Percentiles rank a stretch among this genome's conserved stretches.
Conservation (phyloP, 2,329 filamentous ascomycete species). For the Dothideomycetes sp. region DNA sequence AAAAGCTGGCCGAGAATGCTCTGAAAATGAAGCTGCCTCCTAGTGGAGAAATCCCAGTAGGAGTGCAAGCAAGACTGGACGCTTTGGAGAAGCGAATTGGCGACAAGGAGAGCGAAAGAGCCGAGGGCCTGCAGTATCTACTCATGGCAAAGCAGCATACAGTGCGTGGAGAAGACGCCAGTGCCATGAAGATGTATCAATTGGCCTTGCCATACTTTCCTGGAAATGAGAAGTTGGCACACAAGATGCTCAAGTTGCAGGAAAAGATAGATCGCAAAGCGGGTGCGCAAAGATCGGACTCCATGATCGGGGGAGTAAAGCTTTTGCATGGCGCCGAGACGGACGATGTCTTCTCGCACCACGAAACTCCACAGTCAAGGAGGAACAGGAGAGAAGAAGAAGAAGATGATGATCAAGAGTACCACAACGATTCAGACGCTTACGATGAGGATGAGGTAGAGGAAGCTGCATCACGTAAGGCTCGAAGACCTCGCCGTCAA, state of each 20-base stretch:
- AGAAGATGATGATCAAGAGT: conserved; percentile 9
- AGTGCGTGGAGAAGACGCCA: conserved; percentile 66
- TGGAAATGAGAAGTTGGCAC: conserved; percentile 61
- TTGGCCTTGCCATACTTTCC: conserved; percentile 78
- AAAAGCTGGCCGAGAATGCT: conserved; percentile 71
- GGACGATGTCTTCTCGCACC: too few relatives aligned
- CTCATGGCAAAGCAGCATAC: conserved; percentile 90
- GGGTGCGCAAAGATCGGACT: conserved; percentile 1
- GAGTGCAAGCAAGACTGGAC: conserved; percentile 70
- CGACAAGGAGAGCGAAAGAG: conserved; percentile 57
- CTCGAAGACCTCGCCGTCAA: conserved; percentile 5
- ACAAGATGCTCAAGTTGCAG: conserved; percentile 44
- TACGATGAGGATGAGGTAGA: conserved; percentile 8
- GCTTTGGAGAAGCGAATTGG: conserved; percentile 80
- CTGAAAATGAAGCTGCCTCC: conserved; percentile 43
- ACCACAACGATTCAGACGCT: conserved; percentile 6
- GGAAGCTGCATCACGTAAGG: conserved; percentile 1
- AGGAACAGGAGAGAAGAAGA: neutral
- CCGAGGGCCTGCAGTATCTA: conserved; percentile 73
- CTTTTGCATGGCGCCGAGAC: neutral
- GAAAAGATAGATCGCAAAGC: conserved; percentile 35
- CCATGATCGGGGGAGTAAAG: neutral
- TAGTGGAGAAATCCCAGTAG: conserved; percentile 51
- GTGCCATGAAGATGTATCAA: conserved; percentile 76
- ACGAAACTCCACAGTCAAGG: too few relatives aligned